Conservation (phyloP, 805 yeast species). For the Zygosaccharomyces bailii region DNA sequence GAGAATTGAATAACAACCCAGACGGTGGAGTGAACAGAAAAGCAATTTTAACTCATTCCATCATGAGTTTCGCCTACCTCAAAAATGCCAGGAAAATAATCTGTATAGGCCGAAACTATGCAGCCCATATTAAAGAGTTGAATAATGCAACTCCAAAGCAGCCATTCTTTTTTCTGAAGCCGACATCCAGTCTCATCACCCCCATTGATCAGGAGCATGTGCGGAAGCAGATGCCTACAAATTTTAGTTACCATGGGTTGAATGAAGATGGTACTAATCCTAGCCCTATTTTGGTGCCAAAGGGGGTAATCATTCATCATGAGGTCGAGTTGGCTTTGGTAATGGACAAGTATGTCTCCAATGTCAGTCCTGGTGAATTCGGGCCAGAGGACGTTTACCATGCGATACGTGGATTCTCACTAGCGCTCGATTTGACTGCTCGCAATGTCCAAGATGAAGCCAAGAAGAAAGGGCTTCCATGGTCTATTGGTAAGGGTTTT, state of each 20-base stretch:
- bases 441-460: conserved; percentile 95
- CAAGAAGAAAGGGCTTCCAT: conserved; percentile 89
- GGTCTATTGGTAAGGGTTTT: conserved; percentile 95
- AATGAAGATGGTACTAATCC: conserved; percentile 36
- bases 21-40: too few relatives aligned
- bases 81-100: conserved; percentile 71
- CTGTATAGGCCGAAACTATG: conserved; percentile 95
- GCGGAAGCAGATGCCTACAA: conserved; percentile 11
- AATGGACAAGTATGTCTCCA: conserved; percentile 58
- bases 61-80: conserved; percentile 51
- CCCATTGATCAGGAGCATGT: conserved; percentile 38
- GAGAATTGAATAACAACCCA: too few relatives aligned
- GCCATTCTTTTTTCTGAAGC: conserved; percentile 93
- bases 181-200: conserved; percentile 69
- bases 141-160: conserved; percentile 75
- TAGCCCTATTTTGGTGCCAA: conserved; percentile 82
- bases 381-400: conserved; percentile 66
- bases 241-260: conserved; percentile 25
- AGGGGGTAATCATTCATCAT: conserved; percentile 77
- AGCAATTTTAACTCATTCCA: too few relatives aligned
- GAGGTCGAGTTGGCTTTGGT: conserved; percentile 89
- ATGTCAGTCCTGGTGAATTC: conserved; percentile 52
- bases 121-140: conserved; percentile 91
- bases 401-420: conserved; percentile 79
- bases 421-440: conserved; percentile 92